Percentiles rank a stretch among this genome's conserved stretches.
Evolutionary conservation across 805 yeast species (phyloP).

Genomic region (Debaryomyces tyrocola): DNA sequence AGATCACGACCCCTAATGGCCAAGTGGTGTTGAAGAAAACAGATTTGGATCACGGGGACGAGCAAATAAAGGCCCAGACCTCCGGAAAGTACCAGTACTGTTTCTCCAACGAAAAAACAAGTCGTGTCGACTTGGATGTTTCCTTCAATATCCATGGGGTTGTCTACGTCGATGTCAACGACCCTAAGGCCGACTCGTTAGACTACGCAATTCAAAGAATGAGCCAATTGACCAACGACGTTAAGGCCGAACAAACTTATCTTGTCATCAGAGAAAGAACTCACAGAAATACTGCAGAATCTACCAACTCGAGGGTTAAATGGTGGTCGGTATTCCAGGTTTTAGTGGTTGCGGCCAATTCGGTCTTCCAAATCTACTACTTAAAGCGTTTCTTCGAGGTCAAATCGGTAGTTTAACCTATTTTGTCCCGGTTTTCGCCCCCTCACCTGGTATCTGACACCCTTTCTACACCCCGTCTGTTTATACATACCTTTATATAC

Average conservation of each 20-base stretch:
- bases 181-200: slow-evolving; percentile 72
- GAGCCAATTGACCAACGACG: slow-evolving; percentile 75
- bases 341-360: slow-evolving; percentile 78
- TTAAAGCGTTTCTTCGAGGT: slow-evolving; percentile 95
- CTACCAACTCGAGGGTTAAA: slow-evolving; percentile 93
- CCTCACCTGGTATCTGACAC: background rate
- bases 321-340: slow-evolving; percentile 97
- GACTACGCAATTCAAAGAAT: slow-evolving; percentile 82
- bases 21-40: slow-evolving; percentile 49
- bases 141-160: slow-evolving; percentile 95
- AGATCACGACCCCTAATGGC: slow-evolving; percentile 40
- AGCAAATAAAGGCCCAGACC: slow-evolving; percentile 60
- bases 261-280: slow-evolving; percentile 95
- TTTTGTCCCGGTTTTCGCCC: background rate
- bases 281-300: slow-evolving; percentile 97
- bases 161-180: slow-evolving; percentile 77
- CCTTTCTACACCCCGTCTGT: background rate
- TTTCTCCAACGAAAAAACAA: slow-evolving; percentile 82
- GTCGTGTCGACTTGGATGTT: slow-evolving; percentile 78
- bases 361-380: slow-evolving; percentile 90
- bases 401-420: slow-evolving; percentile 75
- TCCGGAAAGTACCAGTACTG: slow-evolving; percentile 84
- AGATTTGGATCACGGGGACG: slow-evolving; percentile 79
- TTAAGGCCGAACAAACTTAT: slow-evolving; percentile 89
- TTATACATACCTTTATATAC: background rate